These are phyloP conservation scores for Favolaschia claudopus DNA, from an alignment of 768 basidiomycete species.

Conservation along the genomic window DNA sequence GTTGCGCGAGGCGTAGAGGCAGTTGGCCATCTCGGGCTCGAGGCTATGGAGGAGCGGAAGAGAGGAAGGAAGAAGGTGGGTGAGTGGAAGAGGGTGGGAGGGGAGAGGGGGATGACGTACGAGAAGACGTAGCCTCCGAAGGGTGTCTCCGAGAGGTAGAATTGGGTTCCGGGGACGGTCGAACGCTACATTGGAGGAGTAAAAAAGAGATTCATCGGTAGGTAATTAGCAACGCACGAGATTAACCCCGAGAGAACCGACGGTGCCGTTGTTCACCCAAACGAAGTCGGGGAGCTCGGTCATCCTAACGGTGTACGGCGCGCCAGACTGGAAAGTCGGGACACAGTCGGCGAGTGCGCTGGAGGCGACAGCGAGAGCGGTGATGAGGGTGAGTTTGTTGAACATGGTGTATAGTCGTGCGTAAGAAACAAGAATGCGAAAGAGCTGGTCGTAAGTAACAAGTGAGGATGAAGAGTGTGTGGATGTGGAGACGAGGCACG, in stretches of 20 bases:
- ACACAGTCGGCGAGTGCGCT: background rate
- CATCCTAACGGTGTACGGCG: background rate
- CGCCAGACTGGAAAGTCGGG: background rate
- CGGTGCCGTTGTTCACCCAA: background rate
- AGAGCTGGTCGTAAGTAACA: no score
- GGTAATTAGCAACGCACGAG: no score
- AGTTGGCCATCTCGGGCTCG: background rate
- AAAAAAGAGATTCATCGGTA: background rate
- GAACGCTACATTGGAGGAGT: background rate
- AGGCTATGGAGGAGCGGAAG: background rate
- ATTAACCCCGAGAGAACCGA: background rate
- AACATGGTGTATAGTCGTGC: background rate
- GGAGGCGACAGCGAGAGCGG: background rate
- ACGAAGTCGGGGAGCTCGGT: background rate
- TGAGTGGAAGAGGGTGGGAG: background rate
- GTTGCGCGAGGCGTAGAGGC: background rate
- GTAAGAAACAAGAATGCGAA: no score
- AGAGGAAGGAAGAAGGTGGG: background rate
- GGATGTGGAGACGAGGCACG: no score
- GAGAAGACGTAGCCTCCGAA: conserved; percentile 2
- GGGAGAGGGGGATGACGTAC: background rate
- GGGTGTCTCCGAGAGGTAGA: background rate
- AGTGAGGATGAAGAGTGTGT: no score
- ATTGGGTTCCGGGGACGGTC: background rate
- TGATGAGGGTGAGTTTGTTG: background rate